These are phyloP conservation scores for Silene vulgaris DNA, from an alignment of 179 eudicot genomes.

Conservation along the genomic window DNA sequence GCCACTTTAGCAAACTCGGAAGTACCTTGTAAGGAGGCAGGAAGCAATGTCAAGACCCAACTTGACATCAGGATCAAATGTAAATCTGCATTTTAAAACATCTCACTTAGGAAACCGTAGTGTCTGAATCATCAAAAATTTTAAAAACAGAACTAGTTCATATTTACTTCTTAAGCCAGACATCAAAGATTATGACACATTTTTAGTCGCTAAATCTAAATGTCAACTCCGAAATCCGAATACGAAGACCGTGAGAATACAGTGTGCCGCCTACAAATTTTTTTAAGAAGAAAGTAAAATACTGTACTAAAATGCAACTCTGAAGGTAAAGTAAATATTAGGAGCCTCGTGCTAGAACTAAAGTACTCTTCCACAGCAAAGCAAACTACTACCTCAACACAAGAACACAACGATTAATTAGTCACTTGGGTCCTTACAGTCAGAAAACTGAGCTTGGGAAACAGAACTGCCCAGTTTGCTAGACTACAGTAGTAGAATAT, in stretches of 20 bases:
- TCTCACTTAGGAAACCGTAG: not conserved
- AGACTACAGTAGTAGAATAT: not conserved
- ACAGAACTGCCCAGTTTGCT: not conserved
- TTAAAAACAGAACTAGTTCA: not conserved
- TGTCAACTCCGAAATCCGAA: not conserved
- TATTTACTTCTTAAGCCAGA: not conserved
- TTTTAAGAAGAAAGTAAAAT: not conserved
- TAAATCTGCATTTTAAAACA: conserved; percentile 53
- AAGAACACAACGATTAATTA: not conserved
- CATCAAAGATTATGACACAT: not conserved
- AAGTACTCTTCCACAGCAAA: not conserved
- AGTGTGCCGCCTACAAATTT: not conserved
- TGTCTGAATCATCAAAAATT: not conserved
- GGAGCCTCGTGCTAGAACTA: conserved; percentile 1
- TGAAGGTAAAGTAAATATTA: not conserved
- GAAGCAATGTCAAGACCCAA: conserved; percentile 97
- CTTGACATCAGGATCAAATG: conserved; percentile 73
- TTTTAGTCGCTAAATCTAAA: not conserved
- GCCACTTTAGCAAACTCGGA: conserved; percentile 15
- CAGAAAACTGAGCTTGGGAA: not conserved
- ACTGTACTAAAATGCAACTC: not conserved
- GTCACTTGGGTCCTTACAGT: not conserved
- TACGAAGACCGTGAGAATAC: not conserved
- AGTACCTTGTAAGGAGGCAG: conserved; percentile 82
- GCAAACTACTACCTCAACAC: conserved; percentile 4